phyloP scores from a whole-genome alignment of 2,329 filamentous ascomycete species.

The Talaromyces sp. region DNA sequence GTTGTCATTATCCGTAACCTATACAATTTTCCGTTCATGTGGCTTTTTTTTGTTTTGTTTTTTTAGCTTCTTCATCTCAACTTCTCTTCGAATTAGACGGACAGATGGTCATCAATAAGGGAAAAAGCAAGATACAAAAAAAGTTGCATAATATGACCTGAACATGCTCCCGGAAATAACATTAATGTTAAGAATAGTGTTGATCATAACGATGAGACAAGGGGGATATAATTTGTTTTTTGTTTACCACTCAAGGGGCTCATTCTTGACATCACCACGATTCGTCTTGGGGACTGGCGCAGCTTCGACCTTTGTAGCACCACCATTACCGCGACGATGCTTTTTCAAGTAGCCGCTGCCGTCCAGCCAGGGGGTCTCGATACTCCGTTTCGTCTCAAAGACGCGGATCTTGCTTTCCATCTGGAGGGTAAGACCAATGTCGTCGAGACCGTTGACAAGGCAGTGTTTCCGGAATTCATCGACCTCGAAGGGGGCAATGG shows the following conservation, averaged over 20 bases:
- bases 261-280: constrained; percentile 73
- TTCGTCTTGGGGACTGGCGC: constrained; percentile 82
- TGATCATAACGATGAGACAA: neutral
- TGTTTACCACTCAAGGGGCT: constrained; percentile 81
- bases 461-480: constrained; percentile 95
- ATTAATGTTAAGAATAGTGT: neutral
- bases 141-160: neutral
- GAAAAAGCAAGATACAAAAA: neutral
- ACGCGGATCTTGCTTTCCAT: constrained; percentile 80
- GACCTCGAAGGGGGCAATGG: constrained; percentile 76
- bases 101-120: neutral
- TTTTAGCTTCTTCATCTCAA: neutral
- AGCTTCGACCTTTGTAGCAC: constrained; percentile 60
- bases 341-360: constrained; percentile 72
- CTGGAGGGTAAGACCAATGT: constrained; percentile 92
- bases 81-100: neutral
- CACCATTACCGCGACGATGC: constrained; percentile 36
- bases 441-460: constrained; percentile 86
- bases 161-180: neutral
- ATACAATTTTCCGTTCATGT: neutral
- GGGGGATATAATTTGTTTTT: neutral
- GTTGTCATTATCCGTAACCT: neutral
- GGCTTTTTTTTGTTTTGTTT: neutral
- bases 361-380: constrained; percentile 85
- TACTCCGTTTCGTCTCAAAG: constrained; percentile 74